Conservation (phyloP, 2,329 filamentous ascomycete genomes). For the Botrytis paeoniae region DNA sequence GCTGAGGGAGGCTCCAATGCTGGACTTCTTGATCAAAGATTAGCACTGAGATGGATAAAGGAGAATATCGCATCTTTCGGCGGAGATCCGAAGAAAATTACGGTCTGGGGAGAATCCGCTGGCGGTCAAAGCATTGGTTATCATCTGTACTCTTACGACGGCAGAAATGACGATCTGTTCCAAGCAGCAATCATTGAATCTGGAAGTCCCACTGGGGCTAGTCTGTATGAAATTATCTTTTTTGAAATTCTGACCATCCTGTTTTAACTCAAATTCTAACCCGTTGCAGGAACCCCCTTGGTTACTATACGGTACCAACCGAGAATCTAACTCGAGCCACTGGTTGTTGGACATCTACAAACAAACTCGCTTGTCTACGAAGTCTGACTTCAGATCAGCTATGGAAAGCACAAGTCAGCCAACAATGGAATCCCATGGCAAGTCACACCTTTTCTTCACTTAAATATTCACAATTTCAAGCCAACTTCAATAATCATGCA, state of each 20-base stretch:
- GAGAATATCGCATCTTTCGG: constrained; percentile 51
- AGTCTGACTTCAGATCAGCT: constrained; percentile 25
- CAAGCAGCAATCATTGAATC: constrained; percentile 53
- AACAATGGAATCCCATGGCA: constrained; percentile 29
- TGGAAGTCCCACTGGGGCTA: constrained; percentile 39
- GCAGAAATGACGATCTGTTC: constrained; percentile 54
- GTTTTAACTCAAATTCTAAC: neutral
- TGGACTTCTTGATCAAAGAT: constrained; percentile 59
- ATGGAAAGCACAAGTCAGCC: constrained; percentile 23
- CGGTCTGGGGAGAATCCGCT: constrained; percentile 45
- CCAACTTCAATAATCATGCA: neutral
- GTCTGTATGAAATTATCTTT: neutral
- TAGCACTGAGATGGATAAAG: constrained; percentile 55
- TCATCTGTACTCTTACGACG: constrained; percentile 54
- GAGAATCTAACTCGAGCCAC: constrained; percentile 40
- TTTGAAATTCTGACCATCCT: neutral
- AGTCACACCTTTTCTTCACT: neutral
- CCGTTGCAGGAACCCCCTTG: constrained; percentile 28
- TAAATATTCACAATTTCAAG: neutral
- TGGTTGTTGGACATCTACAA: constrained; percentile 25
- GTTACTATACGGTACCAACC: constrained; percentile 38
- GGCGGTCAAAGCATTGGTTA: constrained; percentile 54
- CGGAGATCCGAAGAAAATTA: constrained; percentile 41
- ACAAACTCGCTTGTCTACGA: constrained; percentile 30
- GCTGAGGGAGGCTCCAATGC: constrained; percentile 59